A percentile compares a stretch with the other conserved stretches of the same genome.
Conservation (phyloP, 441 rosid genomes). For the Daphne laureola region DNA sequence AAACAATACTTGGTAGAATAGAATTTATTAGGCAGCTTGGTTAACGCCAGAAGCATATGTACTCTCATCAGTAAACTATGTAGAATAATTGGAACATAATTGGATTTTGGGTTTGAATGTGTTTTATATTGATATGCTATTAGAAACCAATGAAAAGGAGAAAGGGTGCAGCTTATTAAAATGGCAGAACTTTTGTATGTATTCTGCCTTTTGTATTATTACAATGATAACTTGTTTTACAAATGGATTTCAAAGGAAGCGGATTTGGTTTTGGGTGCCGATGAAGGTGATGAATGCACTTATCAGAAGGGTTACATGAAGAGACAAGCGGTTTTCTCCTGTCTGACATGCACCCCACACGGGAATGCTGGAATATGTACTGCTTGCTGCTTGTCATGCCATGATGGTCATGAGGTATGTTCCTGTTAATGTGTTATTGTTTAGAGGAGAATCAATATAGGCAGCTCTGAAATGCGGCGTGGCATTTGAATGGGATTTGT, state of each 20-base stretch:
- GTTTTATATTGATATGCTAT: neutral
- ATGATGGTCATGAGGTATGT: constrained; percentile 92
- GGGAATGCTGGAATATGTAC: constrained; percentile 94
- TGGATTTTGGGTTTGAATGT: neutral
- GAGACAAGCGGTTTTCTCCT: constrained; percentile 92
- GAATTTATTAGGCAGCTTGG: too few species aligned
- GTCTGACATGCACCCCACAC: constrained; percentile 86
- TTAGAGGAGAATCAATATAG: neutral
- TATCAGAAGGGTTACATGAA: constrained; percentile 73
- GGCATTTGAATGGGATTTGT: too few species aligned
- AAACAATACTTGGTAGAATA: too few species aligned
- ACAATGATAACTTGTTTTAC: too few species aligned
- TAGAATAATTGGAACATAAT: too few species aligned
- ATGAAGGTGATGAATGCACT: constrained; percentile 91
- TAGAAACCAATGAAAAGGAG: neutral
- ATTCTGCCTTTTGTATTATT: too few species aligned
- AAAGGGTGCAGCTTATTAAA: neutral
- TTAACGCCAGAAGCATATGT: too few species aligned
- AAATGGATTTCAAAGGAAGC: constrained; percentile 44
- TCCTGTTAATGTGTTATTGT: constrained; percentile 5
- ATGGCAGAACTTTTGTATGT: too few species aligned
- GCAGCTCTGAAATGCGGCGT: too few species aligned
- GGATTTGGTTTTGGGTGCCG: constrained; percentile 95
- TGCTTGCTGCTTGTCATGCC: constrained; percentile 90
- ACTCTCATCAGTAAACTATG: too few species aligned